Conservation (phyloP, 1,139 yeast species). For the Magnusiomyces tetraspermus region DNA sequence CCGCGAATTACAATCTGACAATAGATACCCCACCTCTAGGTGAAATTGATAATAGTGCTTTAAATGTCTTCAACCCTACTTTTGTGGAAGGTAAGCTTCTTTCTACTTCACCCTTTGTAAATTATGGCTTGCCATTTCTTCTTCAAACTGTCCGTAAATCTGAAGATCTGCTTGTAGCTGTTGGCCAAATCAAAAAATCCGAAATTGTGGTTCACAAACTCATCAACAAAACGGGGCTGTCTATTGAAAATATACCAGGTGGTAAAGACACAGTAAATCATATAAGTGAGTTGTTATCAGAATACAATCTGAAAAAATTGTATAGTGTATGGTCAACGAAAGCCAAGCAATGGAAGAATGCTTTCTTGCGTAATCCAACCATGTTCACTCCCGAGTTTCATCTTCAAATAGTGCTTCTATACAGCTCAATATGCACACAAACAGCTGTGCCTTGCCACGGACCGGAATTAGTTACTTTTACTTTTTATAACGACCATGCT, state of each 20-base stretch:
- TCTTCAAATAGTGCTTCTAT: slow-evolving; percentile 67
- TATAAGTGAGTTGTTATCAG: slow-evolving; percentile 22
- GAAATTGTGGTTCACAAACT: slow-evolving; percentile 14
- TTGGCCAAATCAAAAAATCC: slow-evolving; percentile 24
- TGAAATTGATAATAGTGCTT: background rate
- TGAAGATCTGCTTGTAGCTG: slow-evolving; percentile 39
- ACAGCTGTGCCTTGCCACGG: slow-evolving; percentile 91
- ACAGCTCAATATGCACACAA: slow-evolving; percentile 72
- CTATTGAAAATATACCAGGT: slow-evolving; percentile 21
- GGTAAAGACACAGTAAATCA: slow-evolving; percentile 19
- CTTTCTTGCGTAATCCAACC: slow-evolving; percentile 40
- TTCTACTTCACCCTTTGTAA: slow-evolving; percentile 69
- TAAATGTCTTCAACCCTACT: slow-evolving; percentile 16
- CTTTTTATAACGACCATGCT: slow-evolving; percentile 72
- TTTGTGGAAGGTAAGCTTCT: slow-evolving; percentile 34
- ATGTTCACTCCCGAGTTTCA: slow-evolving; percentile 61
- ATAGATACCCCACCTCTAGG: background rate
- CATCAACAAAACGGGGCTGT: slow-evolving; percentile 16
- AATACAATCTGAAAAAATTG: slow-evolving; percentile 21
- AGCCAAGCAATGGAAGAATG: slow-evolving; percentile 54
- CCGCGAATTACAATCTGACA: background rate
- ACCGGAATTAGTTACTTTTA: slow-evolving; percentile 72
- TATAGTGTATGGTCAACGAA: slow-evolving; percentile 28
- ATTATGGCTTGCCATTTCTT: slow-evolving; percentile 57
- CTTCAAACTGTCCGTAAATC: slow-evolving; percentile 47